Percentiles rank a stretch among this genome's conserved stretches.
These are phyloP conservation scores for Acaromyces ingoldii DNA, from an alignment of 1,284 basidiomycete genomes.

Conservation along the genomic window DNA sequence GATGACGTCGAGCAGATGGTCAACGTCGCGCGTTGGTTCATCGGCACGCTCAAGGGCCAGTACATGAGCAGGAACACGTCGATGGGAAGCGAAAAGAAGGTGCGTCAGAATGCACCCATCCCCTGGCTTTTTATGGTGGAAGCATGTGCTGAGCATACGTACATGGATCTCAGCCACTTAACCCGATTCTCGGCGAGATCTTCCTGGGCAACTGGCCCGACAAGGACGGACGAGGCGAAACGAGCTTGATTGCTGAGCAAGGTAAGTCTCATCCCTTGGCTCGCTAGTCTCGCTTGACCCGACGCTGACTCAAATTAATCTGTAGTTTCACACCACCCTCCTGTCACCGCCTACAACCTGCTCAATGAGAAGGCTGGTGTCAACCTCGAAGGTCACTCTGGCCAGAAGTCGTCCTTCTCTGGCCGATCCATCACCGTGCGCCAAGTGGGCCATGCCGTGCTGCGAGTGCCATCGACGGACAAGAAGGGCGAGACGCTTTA, in stretches of 20 bases:
- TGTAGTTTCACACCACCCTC: slow-evolving; percentile 59
- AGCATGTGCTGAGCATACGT: neutral
- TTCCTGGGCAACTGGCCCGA: slow-evolving; percentile 92
- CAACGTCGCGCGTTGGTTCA: slow-evolving; percentile 49
- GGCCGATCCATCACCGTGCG: slow-evolving; percentile 76
- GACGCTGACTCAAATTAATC: neutral
- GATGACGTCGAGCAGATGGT: slow-evolving; percentile 50
- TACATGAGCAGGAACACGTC: slow-evolving; percentile 63
- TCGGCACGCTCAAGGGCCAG: slow-evolving; percentile 78
- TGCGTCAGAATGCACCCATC: slow-evolving; percentile 9
- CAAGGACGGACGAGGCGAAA: slow-evolving; percentile 71
- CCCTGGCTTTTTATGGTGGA: neutral
- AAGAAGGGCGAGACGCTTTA: slow-evolving; percentile 63
- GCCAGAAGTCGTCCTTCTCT: slow-evolving; percentile 80
- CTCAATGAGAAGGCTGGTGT: slow-evolving; percentile 77
- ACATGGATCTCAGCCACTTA: slow-evolving; percentile 64
- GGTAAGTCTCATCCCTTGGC: slow-evolving; percentile 59
- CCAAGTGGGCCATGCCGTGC: slow-evolving; percentile 87
- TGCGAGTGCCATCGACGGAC: slow-evolving; percentile 66
- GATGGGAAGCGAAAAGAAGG: slow-evolving; percentile 89
- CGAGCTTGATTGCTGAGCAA: slow-evolving; percentile 85
- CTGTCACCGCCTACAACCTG: slow-evolving; percentile 60
- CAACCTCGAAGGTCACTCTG: slow-evolving; percentile 78
- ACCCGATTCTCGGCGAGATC: slow-evolving; percentile 82
- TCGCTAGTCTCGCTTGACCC: slow-evolving; percentile 25